phyloP scores from a whole-genome alignment of 768 basidiomycete species.

The Amanita polypyramis region DNA sequence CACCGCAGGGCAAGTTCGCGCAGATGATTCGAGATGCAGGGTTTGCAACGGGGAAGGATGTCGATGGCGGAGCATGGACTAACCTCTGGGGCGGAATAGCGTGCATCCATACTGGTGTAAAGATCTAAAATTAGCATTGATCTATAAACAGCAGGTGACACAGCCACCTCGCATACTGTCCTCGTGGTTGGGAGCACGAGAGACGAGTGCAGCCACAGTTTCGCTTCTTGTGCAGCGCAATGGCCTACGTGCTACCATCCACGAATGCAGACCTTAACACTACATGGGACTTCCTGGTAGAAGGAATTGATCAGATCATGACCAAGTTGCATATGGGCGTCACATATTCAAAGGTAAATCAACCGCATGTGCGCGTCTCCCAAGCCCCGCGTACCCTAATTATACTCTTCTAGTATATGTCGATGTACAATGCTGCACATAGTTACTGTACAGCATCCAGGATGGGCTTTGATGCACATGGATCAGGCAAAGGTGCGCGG shows the following conservation, averaged over 20 bases:
- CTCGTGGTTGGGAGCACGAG: neutral
- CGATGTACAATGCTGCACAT: constrained; percentile 85
- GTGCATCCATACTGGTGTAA: constrained; percentile 76
- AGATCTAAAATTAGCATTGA: constrained; percentile 28
- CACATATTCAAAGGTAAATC: constrained; percentile 58
- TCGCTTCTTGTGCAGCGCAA: constrained; percentile 19
- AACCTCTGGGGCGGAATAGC: constrained; percentile 86
- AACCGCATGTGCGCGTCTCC: neutral
- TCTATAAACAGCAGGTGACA: neutral
- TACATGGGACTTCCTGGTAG: constrained; percentile 85
- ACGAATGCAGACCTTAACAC: constrained; percentile 63
- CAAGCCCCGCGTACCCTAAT: neutral
- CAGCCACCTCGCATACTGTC: neutral
- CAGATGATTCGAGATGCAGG: constrained; percentile 83
- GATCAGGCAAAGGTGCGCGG: constrained; percentile 5
- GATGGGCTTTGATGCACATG: constrained; percentile 27
- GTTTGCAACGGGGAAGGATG: constrained; percentile 61
- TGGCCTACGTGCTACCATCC: constrained; percentile 45
- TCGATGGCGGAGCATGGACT: constrained; percentile 77
- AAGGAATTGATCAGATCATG: constrained; percentile 88
- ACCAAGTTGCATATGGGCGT: constrained; percentile 83
- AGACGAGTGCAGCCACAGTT: constrained; percentile 6
- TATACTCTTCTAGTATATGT: constrained; percentile 57
- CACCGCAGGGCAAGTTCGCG: constrained; percentile 79
- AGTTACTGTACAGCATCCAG: constrained; percentile 94